These are phyloP conservation scores for Mycena citricolor DNA, from an alignment of 1,284 basidiomycete species.

Conservation along the genomic window DNA sequence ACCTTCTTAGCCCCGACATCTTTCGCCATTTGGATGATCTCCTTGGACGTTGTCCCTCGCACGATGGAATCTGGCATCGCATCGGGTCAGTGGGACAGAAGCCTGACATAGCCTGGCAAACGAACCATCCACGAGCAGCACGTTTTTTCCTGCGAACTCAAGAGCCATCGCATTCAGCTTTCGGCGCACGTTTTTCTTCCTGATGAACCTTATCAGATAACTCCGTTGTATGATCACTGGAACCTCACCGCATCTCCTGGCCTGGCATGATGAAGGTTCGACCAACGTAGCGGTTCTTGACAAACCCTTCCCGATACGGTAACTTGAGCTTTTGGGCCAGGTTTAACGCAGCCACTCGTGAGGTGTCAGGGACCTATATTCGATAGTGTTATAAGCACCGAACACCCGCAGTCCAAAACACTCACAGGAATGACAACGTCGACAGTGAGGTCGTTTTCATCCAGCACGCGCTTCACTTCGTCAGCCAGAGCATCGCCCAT, in stretches of 20 bases:
- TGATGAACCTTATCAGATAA: conserved; percentile 30
- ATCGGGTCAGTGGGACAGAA: conserved; percentile 8
- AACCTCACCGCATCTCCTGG: conserved; percentile 78
- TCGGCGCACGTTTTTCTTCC: conserved; percentile 91
- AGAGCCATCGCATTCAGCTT: conserved; percentile 99
- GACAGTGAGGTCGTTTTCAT: conserved; percentile 67
- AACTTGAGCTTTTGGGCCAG: conserved; percentile 88
- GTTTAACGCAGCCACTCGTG: conserved; percentile 93
- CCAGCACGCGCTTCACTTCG: conserved; percentile 78
- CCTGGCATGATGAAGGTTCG: conserved; percentile 99
- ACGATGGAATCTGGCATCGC: conserved; percentile 86
- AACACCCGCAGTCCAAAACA: too few species aligned
- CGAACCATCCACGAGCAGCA: conserved; percentile 93
- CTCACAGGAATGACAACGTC: conserved; percentile 95
- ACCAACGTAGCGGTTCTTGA: conserved; percentile 99
- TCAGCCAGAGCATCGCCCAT: conserved; percentile 97
- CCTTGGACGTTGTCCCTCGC: conserved; percentile 96
- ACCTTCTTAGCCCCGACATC: conserved; percentile 99
- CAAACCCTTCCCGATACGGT: conserved; percentile 97
- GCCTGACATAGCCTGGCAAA: conserved; percentile 6
- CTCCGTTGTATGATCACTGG: neutral
- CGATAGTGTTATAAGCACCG: conserved; percentile 9
- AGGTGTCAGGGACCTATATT: conserved; percentile 87
- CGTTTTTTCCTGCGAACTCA: conserved; percentile 91
- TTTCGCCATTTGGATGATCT: conserved; percentile 99